phyloP scores from a whole-genome alignment of 2,329 filamentous ascomycete genomes.

The Aspergillus aculeatinus region DNA sequence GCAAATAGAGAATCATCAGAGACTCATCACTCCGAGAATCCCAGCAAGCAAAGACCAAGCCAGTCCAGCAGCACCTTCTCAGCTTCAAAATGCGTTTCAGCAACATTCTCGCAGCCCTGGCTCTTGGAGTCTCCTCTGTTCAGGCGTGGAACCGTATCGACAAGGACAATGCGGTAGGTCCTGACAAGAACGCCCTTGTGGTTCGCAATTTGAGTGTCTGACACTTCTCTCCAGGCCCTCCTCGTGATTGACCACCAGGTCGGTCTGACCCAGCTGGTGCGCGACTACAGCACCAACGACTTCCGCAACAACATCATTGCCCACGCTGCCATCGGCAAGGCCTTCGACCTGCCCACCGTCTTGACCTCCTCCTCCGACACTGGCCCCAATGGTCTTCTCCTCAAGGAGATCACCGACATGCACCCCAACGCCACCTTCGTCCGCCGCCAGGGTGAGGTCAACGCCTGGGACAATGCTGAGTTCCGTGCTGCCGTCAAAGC shows the following conservation, averaged over 20 bases:
- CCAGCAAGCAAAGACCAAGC: background rate
- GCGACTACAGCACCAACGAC: conserved; percentile 65
- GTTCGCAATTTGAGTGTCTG: too few relatives aligned
- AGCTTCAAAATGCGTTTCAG: conserved; percentile 6
- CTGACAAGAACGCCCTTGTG: too few relatives aligned
- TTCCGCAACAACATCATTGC: conserved; percentile 68
- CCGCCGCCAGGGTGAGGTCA: conserved; percentile 68
- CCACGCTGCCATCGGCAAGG: conserved; percentile 63
- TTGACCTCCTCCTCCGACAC: conserved; percentile 68
- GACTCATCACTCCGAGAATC: background rate
- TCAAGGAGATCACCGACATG: conserved; percentile 67
- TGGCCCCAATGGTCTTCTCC: conserved; percentile 70
- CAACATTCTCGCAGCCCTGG: conserved; percentile 19
- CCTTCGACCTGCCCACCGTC: conserved; percentile 68
- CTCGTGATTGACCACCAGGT: conserved; percentile 37
- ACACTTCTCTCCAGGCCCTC: conserved; percentile 18
- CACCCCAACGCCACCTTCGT: conserved; percentile 67
- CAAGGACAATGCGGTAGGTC: conserved; percentile 27
- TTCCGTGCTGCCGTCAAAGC: conserved; percentile 66
- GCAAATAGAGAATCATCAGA: background rate
- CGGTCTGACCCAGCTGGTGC: conserved; percentile 47
- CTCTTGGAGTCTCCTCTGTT: conserved; percentile 12
- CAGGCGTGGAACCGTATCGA: conserved; percentile 28
- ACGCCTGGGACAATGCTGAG: conserved; percentile 73
- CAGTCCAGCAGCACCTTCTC: conserved; percentile 27